Percentiles rank a stretch among this genome's conserved stretches.
Conservation (phyloP, 495 filamentous ascomycete species). For the Penicillium cinerascens region DNA sequence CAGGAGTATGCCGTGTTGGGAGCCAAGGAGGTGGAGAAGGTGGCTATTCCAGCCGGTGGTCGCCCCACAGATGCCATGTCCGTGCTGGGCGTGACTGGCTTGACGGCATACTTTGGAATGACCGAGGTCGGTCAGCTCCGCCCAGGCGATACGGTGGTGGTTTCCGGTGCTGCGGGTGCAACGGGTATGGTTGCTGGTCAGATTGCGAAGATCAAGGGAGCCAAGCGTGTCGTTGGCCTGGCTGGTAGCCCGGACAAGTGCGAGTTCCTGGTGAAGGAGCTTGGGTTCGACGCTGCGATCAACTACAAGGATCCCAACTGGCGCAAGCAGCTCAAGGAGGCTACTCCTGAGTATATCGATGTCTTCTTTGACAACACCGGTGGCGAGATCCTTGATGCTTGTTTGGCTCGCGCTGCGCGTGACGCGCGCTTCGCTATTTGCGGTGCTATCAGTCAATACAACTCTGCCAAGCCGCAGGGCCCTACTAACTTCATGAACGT, state of each 20-base stretch:
- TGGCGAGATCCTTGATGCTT: constrained; percentile 54
- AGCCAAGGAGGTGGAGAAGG: constrained; percentile 41
- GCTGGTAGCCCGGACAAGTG: constrained; percentile 51
- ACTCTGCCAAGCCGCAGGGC: constrained; percentile 43
- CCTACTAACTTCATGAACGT: constrained; percentile 47
- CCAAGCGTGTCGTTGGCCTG: constrained; percentile 49
- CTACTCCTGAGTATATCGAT: constrained; percentile 51
- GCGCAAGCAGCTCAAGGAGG: constrained; percentile 45
- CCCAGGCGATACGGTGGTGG: constrained; percentile 60
- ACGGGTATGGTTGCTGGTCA: constrained; percentile 68
- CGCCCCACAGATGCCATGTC: constrained; percentile 57
- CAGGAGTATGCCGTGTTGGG: constrained; percentile 55
- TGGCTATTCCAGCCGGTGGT: constrained; percentile 44
- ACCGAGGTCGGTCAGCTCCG: constrained; percentile 54
- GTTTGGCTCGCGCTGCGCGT: constrained; percentile 42
- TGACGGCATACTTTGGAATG: constrained; percentile 70
- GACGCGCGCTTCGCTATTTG: constrained; percentile 52
- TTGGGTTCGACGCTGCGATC: constrained; percentile 51
- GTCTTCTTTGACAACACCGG: constrained; percentile 58
- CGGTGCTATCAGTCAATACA: constrained; percentile 55
- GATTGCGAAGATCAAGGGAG: constrained; percentile 62
- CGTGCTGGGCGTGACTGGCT: constrained; percentile 54
- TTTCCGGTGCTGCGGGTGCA: constrained; percentile 67
- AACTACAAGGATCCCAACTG: constrained; percentile 56
- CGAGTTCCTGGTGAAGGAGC: constrained; percentile 43